Evolutionary conservation across 2,329 filamentous ascomycete genomes (phyloP).

Genomic region (Calonectria multiphialidica): DNA sequence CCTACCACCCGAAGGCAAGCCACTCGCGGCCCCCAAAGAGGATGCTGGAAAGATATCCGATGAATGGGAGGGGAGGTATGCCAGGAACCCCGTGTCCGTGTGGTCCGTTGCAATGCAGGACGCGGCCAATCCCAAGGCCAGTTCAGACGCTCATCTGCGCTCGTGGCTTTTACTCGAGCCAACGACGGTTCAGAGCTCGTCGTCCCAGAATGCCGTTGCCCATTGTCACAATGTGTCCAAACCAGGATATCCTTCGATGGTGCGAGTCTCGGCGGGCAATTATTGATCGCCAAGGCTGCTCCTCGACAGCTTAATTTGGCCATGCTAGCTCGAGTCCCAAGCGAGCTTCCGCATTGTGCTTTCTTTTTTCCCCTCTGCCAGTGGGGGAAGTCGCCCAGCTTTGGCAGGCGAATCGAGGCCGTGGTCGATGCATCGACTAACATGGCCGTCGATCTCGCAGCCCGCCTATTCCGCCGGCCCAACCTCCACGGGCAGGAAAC

Average conservation of each 20-base stretch:
- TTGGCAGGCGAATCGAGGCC: neutral
- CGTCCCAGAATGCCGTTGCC: conserved; percentile 17
- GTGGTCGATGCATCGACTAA: neutral
- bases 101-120: conserved; percentile 16
- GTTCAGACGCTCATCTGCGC: conserved; percentile 39
- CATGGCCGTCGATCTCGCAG: conserved; percentile 20
- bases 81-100: conserved; percentile 39
- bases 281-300: conserved; percentile 4
- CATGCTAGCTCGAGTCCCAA: neutral
- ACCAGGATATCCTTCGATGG: neutral
- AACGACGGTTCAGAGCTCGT: conserved; percentile 33
- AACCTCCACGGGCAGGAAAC: neutral
- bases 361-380: neutral
- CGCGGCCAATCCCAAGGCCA: conserved; percentile 38
- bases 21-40: conserved; percentile 27
- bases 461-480: conserved; percentile 15
- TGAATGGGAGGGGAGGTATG: conserved; percentile 15
- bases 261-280: conserved; percentile 6
- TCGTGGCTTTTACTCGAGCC: conserved; percentile 31
- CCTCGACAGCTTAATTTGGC: neutral
- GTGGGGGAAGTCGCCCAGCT: neutral
- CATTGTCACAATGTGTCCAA: conserved; percentile 14
- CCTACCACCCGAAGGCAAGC: conserved; percentile 26
- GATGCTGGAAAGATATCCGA: neutral
- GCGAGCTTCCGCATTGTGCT: neutral